phyloP scores from a whole-genome alignment of 805 yeast genomes.

The Candida ovalis region DNA sequence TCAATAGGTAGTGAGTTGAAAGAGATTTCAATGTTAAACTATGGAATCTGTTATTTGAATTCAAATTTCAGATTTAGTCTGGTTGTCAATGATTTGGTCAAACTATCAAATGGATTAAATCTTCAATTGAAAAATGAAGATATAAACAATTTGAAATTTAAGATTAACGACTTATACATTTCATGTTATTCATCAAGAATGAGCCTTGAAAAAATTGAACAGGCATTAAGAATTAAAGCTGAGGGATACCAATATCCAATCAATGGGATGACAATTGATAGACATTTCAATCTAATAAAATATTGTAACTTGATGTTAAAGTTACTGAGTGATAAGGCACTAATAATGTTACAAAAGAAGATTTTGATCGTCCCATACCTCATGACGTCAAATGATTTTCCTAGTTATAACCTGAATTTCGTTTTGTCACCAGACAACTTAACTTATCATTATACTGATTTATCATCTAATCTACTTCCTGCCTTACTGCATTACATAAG shows the following conservation, averaged over 20 bases:
- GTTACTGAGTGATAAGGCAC: constrained; percentile 55
- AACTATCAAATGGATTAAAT: constrained; percentile 45
- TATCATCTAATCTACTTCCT: constrained; percentile 52
- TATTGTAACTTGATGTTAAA: constrained; percentile 46
- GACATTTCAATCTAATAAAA: constrained; percentile 41
- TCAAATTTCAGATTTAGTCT: constrained; percentile 33
- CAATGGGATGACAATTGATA: constrained; percentile 18
- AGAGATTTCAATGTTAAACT: constrained; percentile 1
- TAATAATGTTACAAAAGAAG: constrained; percentile 37
- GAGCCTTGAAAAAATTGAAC: constrained; percentile 16
- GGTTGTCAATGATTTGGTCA: constrained; percentile 51
- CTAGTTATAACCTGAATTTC: constrained; percentile 15
- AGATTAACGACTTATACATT: constrained; percentile 47
- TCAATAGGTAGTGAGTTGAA: not conserved
- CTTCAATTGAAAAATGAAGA: constrained; percentile 38
- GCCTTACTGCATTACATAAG: constrained; percentile 53
- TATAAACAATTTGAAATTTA: constrained; percentile 41
- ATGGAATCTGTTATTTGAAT: constrained; percentile 18
- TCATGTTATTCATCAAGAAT: constrained; percentile 47
- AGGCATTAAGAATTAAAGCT: constrained; percentile 25
- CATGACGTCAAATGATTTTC: constrained; percentile 2
- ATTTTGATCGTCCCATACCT: constrained; percentile 26
- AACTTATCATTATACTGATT: constrained; percentile 45
- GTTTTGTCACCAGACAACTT: constrained; percentile 2
- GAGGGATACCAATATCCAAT: constrained; percentile 30